phyloP scores from a whole-genome alignment of 139 green algal genomes.

The Ostreobium quekettii region DNA sequence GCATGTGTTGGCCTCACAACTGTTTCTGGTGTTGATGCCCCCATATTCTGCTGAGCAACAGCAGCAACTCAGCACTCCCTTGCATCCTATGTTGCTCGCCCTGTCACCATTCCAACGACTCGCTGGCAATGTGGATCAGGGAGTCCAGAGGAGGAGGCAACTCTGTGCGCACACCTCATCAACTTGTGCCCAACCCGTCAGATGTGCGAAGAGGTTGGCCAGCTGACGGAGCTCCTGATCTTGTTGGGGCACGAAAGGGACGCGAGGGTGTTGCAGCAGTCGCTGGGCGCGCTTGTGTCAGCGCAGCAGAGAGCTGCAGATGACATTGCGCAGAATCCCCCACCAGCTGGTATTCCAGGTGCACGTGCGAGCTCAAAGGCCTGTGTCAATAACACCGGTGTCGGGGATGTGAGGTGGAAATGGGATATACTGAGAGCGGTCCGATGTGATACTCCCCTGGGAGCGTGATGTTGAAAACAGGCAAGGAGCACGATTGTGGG shows the following conservation, averaged over 20 bases:
- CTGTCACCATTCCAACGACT: too few relatives aligned
- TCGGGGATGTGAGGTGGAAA: constrained; percentile 42
- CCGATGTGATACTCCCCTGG: too few relatives aligned
- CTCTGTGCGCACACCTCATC: constrained; percentile 34
- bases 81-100: too few relatives aligned
- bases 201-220: constrained; percentile 34
- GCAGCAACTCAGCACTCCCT: too few relatives aligned
- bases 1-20: too few relatives aligned
- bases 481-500: too few relatives aligned
- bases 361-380: background rate
- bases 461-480: too few relatives aligned
- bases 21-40: too few relatives aligned
- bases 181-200: constrained; percentile 13
- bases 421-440: constrained; percentile 53
- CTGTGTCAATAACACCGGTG: constrained; percentile 5
- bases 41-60: too few relatives aligned
- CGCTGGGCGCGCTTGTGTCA: constrained; percentile 32
- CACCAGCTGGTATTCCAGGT: constrained; percentile 14
- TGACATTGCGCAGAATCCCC: constrained; percentile 33
- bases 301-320: constrained; percentile 26
- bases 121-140: too few relatives aligned
- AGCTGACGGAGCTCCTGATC: constrained; percentile 69
- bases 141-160: constrained; percentile 62
- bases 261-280: constrained; percentile 55
- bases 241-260: constrained; percentile 63